Evolutionary conservation across 108 stramenopile genomes (phyloP).

Genomic region (Nitzschia inconspicua): DNA sequence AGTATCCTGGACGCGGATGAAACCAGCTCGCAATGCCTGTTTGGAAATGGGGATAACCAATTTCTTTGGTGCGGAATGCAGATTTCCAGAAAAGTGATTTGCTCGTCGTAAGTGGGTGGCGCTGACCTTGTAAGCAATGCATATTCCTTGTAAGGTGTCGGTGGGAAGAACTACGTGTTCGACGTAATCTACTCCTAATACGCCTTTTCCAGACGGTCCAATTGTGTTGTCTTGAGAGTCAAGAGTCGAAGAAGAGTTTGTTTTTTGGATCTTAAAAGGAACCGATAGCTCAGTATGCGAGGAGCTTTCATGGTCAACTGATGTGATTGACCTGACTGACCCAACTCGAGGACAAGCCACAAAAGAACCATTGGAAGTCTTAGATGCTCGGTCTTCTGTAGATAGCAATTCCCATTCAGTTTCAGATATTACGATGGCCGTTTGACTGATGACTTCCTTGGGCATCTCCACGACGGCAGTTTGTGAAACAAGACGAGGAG

Average conservation of each 20-base stretch:
- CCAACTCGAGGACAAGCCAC: conserved; percentile 23
- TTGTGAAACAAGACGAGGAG: not conserved
- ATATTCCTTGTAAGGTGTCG: conserved; percentile 85
- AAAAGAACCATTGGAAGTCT: conserved; percentile 15
- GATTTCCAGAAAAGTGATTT: conserved; percentile 77
- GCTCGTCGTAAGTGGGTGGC: conserved; percentile 59
- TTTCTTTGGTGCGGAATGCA: conserved; percentile 79
- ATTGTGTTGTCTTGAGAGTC: conserved; percentile 42
- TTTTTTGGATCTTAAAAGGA: conserved; percentile 44
- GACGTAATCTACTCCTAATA: conserved; percentile 63
- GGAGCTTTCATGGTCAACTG: conserved; percentile 27
- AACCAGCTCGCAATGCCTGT: conserved; percentile 41
- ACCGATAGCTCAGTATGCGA: conserved; percentile 28
- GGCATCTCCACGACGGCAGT: not conserved
- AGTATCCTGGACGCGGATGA: conserved; percentile 78
- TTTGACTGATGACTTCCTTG: conserved; percentile 14
- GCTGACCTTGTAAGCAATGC: conserved; percentile 77
- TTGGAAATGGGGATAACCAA: conserved; percentile 65
- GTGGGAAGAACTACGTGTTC: conserved; percentile 81
- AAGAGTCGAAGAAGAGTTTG: conserved; percentile 36
- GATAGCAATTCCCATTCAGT: conserved; percentile 41
- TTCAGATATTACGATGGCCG: not conserved
- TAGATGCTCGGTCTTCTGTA: conserved; percentile 12
- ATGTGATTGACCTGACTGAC: conserved; percentile 33
- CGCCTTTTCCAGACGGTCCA: conserved; percentile 45